Conservation (phyloP, 2,329 filamentous ascomycete species). For the Nothophaeocryptopus gaeumannii region DNA sequence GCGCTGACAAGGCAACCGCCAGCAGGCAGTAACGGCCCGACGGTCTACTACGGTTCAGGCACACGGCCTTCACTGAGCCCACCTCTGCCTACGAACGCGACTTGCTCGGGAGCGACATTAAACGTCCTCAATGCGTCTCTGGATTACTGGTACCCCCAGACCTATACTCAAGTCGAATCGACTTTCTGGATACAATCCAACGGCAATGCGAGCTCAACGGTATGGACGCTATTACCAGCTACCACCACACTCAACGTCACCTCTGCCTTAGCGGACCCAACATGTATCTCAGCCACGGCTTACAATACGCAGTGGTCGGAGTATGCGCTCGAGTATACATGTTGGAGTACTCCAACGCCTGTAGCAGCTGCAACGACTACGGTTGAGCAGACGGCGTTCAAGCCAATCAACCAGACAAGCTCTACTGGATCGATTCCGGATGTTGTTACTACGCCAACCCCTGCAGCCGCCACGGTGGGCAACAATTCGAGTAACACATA, state of each 20-base stretch:
- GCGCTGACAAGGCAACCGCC: too few relatives aligned
- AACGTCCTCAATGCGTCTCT: slow-evolving; percentile 36
- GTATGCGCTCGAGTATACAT: slow-evolving; percentile 22
- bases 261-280: slow-evolving; percentile 28
- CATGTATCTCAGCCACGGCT: slow-evolving; percentile 25
- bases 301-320: slow-evolving; percentile 21
- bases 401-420: slow-evolving; percentile 26
- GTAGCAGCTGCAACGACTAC: slow-evolving; percentile 32
- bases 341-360: slow-evolving; percentile 29
- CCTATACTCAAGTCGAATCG: slow-evolving; percentile 34
- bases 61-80: slow-evolving; percentile 5
- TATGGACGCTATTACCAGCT: slow-evolving; percentile 32
- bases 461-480: slow-evolving; percentile 28
- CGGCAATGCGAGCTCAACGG: slow-evolving; percentile 28
- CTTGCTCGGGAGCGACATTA: slow-evolving; percentile 33
- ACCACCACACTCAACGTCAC: slow-evolving; percentile 35
- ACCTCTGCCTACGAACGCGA: slow-evolving; percentile 8
- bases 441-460: slow-evolving; percentile 29
- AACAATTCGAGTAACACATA: slow-evolving; percentile 21
- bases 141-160: slow-evolving; percentile 37
- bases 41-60: too few relatives aligned
- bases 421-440: slow-evolving; percentile 30
- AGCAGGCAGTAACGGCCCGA: too few relatives aligned
- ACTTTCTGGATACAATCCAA: slow-evolving; percentile 32
- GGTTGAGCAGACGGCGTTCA: slow-evolving; percentile 32